Conservation (phyloP, 306 rosid species). For the Prunus fruticosa region DNA sequence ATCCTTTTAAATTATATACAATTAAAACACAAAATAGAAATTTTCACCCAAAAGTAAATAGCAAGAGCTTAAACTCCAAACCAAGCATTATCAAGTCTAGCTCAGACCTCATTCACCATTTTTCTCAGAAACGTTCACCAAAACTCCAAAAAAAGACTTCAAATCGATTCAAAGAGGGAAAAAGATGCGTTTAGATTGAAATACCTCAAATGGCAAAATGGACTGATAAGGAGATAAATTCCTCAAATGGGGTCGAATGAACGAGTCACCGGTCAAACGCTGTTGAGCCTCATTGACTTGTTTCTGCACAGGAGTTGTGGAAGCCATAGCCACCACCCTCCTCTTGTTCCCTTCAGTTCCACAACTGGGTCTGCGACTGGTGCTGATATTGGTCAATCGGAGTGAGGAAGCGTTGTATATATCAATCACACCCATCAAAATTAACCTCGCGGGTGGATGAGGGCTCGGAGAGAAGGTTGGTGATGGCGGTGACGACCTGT, state of each 20-base stretch:
- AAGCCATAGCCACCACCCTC: constrained; percentile 54
- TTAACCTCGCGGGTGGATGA: not conserved
- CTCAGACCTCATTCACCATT: not conserved
- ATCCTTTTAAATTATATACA: too few species aligned
- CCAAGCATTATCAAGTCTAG: not conserved
- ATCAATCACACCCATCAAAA: constrained; percentile 59
- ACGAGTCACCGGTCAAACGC: constrained; percentile 65
- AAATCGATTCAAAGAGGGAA: not conserved
- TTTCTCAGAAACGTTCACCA: too few species aligned
- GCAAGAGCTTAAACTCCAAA: not conserved
- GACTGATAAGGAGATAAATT: constrained; percentile 87
- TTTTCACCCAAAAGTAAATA: not conserved
- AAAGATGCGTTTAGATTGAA: not conserved
- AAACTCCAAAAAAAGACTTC: not conserved
- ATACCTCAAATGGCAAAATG: constrained; percentile 93
- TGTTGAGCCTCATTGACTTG: constrained; percentile 38
- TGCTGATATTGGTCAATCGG: constrained; percentile 19
- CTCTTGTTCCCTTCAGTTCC: constrained; percentile 34
- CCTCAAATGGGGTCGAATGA: constrained; percentile 79
- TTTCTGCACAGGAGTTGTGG: constrained; percentile 50
- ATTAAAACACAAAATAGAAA: too few species aligned
- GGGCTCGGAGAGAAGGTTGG: not conserved
- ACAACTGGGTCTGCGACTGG: constrained; percentile 30
- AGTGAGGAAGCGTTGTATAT: constrained; percentile 32
- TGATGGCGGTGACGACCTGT: not conserved